Conservation (phyloP, 2,329 filamentous ascomycete genomes). For the Trichoderma hamatum region DNA sequence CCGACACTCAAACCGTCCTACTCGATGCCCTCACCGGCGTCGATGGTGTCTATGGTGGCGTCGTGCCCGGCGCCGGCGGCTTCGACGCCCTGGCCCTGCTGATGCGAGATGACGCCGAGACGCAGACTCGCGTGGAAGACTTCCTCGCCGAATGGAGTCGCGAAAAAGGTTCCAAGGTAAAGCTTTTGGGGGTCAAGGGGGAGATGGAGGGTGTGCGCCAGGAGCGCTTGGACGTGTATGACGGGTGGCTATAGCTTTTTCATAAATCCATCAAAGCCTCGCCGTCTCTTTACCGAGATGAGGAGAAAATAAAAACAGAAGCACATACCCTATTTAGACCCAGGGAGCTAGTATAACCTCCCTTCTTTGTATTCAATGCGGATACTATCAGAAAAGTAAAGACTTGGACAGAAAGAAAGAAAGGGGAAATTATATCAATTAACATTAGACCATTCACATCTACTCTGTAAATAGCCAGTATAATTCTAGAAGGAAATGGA, state of each 20-base stretch:
- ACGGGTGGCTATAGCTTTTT: slow-evolving; percentile 46
- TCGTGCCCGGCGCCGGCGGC: slow-evolving; percentile 91
- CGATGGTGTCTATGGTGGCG: slow-evolving; percentile 82
- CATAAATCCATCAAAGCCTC: background rate
- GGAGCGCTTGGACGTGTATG: slow-evolving; percentile 51
- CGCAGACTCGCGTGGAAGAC: slow-evolving; percentile 60
- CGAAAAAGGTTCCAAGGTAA: slow-evolving; percentile 64
- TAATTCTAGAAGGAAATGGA: background rate
- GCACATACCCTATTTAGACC: background rate
- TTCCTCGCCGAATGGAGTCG: slow-evolving; percentile 69
- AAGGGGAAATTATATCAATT: background rate
- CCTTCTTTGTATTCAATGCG: background rate
- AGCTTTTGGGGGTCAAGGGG: slow-evolving; percentile 69
- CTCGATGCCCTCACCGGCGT: slow-evolving; percentile 74
- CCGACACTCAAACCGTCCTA: slow-evolving; percentile 78
- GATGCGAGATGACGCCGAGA: slow-evolving; percentile 71
- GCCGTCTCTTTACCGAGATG: background rate
- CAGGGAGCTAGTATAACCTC: background rate
- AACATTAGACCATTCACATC: background rate
- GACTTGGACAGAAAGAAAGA: background rate
- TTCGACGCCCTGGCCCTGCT: slow-evolving; percentile 87
- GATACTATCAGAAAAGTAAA: background rate
- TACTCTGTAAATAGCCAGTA: background rate
- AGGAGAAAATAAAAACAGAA: background rate
- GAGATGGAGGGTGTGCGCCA: slow-evolving; percentile 68